These are phyloP conservation scores for Wickerhamiella nectarea DNA, from an alignment of 805 yeast species.

Conservation along the genomic window DNA sequence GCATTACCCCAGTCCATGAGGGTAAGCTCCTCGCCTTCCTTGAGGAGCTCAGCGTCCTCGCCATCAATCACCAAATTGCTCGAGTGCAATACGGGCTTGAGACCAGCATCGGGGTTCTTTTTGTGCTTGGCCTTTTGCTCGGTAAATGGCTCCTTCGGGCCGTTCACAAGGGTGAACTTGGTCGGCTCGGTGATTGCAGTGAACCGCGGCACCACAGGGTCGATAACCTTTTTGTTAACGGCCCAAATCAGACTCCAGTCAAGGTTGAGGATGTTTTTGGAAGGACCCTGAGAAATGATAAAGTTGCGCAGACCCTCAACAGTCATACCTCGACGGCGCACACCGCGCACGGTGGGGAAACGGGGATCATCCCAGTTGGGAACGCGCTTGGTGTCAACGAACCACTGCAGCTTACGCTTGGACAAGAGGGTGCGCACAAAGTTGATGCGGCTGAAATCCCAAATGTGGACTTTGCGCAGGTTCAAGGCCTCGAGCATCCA, in stretches of 20 bases:
- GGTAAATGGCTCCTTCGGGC: slow-evolving; percentile 45
- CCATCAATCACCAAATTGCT: slow-evolving; percentile 65
- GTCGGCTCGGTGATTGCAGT: slow-evolving; percentile 67
- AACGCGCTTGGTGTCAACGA: slow-evolving; percentile 83
- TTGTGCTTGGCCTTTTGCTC: slow-evolving; percentile 88
- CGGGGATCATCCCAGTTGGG: slow-evolving; percentile 98
- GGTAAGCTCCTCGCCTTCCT: slow-evolving; percentile 85
- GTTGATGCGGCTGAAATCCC: slow-evolving; percentile 98
- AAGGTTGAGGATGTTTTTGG: slow-evolving; percentile 87
- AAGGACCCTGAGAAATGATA: slow-evolving; percentile 92
- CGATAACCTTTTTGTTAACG: slow-evolving; percentile 89
- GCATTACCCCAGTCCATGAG: slow-evolving; percentile 99
- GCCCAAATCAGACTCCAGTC: slow-evolving; percentile 99
- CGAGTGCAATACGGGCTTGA: slow-evolving; percentile 58
- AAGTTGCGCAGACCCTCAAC: slow-evolving; percentile 94
- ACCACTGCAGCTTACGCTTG: slow-evolving; percentile 98
- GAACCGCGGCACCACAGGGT: slow-evolving; percentile 93
- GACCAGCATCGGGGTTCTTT: slow-evolving; percentile 85
- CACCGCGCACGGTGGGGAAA: slow-evolving; percentile 99
- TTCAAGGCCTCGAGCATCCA: slow-evolving; percentile 79
- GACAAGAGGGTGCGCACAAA: slow-evolving; percentile 89
- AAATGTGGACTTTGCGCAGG: slow-evolving; percentile 84
- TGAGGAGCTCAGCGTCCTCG: slow-evolving; percentile 63
- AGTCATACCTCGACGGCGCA: slow-evolving; percentile 98
- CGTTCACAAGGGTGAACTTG: slow-evolving; percentile 46